A percentile compares a stretch with the other conserved stretches of the same genome.
Evolutionary conservation across 345 rosid genomes (phyloP).

Genomic region (Clausena lansium): DNA sequence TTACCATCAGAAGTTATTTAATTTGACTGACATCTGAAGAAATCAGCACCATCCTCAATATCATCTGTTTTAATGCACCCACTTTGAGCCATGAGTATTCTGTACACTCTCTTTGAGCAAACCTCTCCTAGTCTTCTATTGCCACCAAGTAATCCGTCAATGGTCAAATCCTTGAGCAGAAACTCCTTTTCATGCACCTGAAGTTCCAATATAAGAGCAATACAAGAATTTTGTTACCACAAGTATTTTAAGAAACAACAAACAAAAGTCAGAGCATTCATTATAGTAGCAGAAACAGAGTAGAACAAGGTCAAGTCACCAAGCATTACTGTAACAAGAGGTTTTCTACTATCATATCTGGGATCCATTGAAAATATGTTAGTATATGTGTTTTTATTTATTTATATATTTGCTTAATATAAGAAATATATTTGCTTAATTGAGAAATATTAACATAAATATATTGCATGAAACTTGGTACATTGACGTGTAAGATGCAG

Average conservation of each 20-base stretch:
- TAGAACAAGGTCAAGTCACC: background rate
- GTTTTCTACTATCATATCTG: background rate
- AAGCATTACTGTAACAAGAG: background rate
- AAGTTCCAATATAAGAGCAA: slow-evolving; percentile 14
- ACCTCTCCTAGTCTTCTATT: slow-evolving; percentile 80
- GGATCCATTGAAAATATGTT: background rate
- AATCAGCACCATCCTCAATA: slow-evolving; percentile 89
- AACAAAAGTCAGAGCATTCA: background rate
- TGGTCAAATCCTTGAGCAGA: slow-evolving; percentile 66
- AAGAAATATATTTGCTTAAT: no score
- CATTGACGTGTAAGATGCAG: background rate
- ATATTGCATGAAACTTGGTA: background rate
- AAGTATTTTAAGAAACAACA: background rate
- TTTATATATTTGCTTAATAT: no score
- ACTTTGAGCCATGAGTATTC: slow-evolving; percentile 75
- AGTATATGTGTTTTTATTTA: no score
- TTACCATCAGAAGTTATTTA: background rate
- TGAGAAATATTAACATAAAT: background rate
- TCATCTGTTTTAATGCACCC: slow-evolving; percentile 77
- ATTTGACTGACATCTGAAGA: slow-evolving; percentile 34
- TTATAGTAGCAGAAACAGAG: no score
- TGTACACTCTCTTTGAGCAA: slow-evolving; percentile 82
- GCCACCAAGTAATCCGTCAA: slow-evolving; percentile 68
- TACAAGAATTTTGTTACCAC: background rate
- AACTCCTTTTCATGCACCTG: slow-evolving; percentile 92